Evolutionary conservation across 2,329 filamentous ascomycete genomes (phyloP).

Genomic region (Cryphonectria japonica): DNA sequence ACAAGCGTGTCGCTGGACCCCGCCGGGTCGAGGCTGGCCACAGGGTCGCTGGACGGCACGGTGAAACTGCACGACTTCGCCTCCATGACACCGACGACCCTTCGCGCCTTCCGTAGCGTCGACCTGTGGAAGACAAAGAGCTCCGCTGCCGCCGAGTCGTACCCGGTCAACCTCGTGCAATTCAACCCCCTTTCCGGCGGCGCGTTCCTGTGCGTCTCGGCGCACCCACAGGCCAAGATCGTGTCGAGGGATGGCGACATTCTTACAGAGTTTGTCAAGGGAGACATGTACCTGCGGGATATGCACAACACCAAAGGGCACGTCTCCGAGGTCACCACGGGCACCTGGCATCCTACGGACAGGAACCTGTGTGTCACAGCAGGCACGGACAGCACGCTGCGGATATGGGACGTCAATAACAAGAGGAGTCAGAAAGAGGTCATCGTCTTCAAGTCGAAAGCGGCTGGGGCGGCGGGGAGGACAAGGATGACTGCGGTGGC

Average conservation of each 20-base stretch:
- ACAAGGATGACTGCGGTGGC: conserved; percentile 92
- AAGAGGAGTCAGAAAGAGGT: conserved; percentile 89
- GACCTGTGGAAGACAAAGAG: conserved; percentile 82
- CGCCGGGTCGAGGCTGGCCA: conserved; percentile 81
- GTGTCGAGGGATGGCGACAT: conserved; percentile 87
- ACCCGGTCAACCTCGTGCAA: conserved; percentile 82
- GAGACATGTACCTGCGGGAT: conserved; percentile 96
- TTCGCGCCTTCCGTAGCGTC: conserved; percentile 90
- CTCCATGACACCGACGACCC: conserved; percentile 91
- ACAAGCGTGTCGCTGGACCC: conserved; percentile 85
- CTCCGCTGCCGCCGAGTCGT: conserved; percentile 75
- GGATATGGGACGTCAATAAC: conserved; percentile 96
- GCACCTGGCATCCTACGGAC: conserved; percentile 88
- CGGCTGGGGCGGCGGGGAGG: conserved; percentile 84
- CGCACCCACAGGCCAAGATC: conserved; percentile 87
- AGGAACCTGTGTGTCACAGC: conserved; percentile 86
- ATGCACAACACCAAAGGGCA: conserved; percentile 99
- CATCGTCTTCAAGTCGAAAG: conserved; percentile 92
- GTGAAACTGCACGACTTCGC: conserved; percentile 95
- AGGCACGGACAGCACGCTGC: conserved; percentile 90
- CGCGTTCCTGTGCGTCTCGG: conserved; percentile 83
- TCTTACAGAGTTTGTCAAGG: conserved; percentile 88
- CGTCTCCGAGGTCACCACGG: conserved; percentile 86
- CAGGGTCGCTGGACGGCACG: conserved; percentile 88
- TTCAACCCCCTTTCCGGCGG: conserved; percentile 84